phyloP scores from a whole-genome alignment of 2,329 filamentous ascomycete genomes.

The Malbranchea zuffiana region DNA sequence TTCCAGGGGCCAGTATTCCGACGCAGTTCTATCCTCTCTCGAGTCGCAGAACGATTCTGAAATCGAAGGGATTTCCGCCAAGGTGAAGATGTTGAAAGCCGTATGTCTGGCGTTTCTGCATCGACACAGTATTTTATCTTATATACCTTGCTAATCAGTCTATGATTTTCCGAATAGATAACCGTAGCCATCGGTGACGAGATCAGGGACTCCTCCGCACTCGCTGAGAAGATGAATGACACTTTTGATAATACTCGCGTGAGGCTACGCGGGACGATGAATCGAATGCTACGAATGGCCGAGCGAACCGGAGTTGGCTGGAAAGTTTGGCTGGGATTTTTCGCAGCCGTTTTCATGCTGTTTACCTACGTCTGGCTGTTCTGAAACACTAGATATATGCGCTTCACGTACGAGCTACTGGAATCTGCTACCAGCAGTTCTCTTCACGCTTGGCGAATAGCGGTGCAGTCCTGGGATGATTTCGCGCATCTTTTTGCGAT shows the following conservation, averaged over 20 bases:
- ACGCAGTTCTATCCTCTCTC: conserved; percentile 81
- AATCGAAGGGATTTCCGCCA: conserved; percentile 79
- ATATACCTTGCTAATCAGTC: not conserved
- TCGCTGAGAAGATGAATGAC: conserved; percentile 94
- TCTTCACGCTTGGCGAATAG: too few species aligned
- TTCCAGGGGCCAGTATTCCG: conserved; percentile 74
- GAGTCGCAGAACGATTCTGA: conserved; percentile 92
- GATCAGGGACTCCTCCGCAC: conserved; percentile 76
- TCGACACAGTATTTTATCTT: not conserved
- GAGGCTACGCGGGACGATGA: conserved; percentile 84
- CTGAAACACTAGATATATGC: too few species aligned
- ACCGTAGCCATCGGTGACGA: conserved; percentile 89
- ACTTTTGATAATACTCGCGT: conserved; percentile 76
- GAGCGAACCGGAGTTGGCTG: conserved; percentile 88
- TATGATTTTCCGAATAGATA: conserved; percentile 46
- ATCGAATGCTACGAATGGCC: conserved; percentile 91
- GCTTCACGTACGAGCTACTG: too few species aligned
- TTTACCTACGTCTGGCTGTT: conserved; percentile 93
- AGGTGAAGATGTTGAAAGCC: conserved; percentile 80
- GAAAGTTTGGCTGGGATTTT: conserved; percentile 88
- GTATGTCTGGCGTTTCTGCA: conserved; percentile 47
- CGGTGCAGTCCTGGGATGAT: too few species aligned
- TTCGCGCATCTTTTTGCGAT: too few species aligned
- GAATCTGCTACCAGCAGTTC: too few species aligned
- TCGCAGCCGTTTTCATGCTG: conserved; percentile 66